Percentiles rank a stretch among this genome's conserved stretches.
Conservation (phyloP, 306 rosid genomes). For the Inga oerstediana region DNA sequence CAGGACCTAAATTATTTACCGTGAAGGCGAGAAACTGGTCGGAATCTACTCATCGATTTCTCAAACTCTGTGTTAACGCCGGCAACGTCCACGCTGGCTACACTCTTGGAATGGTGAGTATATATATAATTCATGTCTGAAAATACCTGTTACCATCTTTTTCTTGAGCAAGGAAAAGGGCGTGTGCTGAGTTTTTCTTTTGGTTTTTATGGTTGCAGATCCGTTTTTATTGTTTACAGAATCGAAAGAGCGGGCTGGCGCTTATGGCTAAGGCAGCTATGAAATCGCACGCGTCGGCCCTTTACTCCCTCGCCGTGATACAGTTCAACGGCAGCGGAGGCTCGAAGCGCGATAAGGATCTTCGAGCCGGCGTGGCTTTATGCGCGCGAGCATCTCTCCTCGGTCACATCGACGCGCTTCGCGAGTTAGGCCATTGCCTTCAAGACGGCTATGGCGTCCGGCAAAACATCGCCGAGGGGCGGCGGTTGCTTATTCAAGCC, state of each 20-base stretch:
- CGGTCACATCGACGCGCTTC: slow-evolving; percentile 70
- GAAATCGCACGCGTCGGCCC: slow-evolving; percentile 57
- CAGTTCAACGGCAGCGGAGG: slow-evolving; percentile 80
- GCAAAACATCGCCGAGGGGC: slow-evolving; percentile 54
- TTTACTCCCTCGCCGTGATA: slow-evolving; percentile 72
- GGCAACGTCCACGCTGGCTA: slow-evolving; percentile 70
- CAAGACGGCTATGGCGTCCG: slow-evolving; percentile 70
- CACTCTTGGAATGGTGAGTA: slow-evolving; percentile 76
- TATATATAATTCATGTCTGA: background rate
- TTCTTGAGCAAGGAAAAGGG: background rate
- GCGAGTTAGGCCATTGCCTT: slow-evolving; percentile 80
- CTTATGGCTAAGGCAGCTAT: slow-evolving; percentile 77
- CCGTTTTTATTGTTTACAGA: slow-evolving; percentile 71
- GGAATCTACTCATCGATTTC: slow-evolving; percentile 58
- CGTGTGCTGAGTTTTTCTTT: background rate
- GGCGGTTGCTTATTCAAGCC: slow-evolving; percentile 60
- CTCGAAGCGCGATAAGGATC: slow-evolving; percentile 53
- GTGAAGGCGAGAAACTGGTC: slow-evolving; percentile 56
- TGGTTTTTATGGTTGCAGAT: slow-evolving; percentile 39
- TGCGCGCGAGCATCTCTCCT: slow-evolving; percentile 66
- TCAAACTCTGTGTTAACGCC: slow-evolving; percentile 52
- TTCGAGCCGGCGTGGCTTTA: slow-evolving; percentile 60
- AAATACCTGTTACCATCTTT: background rate
- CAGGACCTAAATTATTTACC: slow-evolving; percentile 48
- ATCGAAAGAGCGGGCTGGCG: slow-evolving; percentile 57